Evolutionary conservation across 805 yeast genomes (phyloP), one percentile per base, ranked within the genome.

Genomic region (Metschnikowia reukaufii): DNA sequence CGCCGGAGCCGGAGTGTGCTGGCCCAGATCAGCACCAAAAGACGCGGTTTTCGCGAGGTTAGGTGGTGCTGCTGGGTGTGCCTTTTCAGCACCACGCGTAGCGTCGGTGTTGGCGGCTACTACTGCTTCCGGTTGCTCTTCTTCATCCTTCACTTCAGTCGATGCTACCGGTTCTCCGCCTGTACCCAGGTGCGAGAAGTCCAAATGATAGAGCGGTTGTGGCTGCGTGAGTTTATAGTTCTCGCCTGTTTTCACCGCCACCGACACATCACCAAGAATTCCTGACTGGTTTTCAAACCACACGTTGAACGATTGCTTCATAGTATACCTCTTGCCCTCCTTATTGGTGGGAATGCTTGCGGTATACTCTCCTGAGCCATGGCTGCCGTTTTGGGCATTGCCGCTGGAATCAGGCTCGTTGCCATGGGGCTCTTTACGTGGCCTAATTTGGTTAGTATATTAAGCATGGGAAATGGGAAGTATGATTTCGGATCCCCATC

Each of bases 301-400:
- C 10, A 81, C 74, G 18, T 73, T 66, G 49, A 82, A 71, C 52
- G 83, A 73, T 54, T 82, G 81, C 23, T 74, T 72, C 62, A 80
- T 66, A 6, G 79, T 57, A 55, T 82, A 81, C 21, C 65, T 64
- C 47, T 65, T 65, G 29, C 81, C 72, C 13, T 66, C 70, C 20
- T 63, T 63, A 52, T 74, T 77, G 12, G 65, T 58, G 4, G 73
- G 73, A 36, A 73, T 59, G 44, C 58, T 45, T 21, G 34, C 20
- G 25, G 25, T 25, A 32, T 34, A 32, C 9, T 48, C 56, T 23
- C 42, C 23, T 29, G 36, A 41, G 19, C 32, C 42, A 16, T 27
- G 34, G 40, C 8, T 18, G 7, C 35, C 47, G 33, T 23, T 44
- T 21, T 32, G 47, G 2, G 19, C 32, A 15, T 18, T 36, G 1